Evolutionary conservation across 164 flowering plant genomes (phyloP), one percentile per base, ranked within the genome.

Genomic region (Kalanchoe fedtschenkoi): DNA sequence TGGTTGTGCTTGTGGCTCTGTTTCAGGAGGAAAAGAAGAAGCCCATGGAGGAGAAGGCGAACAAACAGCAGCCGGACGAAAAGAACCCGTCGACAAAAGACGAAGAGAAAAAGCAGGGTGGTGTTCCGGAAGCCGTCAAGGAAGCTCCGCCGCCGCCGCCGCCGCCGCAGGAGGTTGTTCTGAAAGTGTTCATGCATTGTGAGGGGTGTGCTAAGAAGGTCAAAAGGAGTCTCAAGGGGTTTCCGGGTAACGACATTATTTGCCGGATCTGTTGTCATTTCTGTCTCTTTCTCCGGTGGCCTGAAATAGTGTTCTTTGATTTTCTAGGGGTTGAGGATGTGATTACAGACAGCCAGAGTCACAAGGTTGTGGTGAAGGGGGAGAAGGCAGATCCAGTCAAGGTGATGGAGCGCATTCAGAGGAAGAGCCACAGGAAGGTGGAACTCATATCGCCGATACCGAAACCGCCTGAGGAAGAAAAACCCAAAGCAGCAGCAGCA

Each of bases 301-400:
- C 22, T 35, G 13, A 32, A 16, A 15, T n/a, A n/a, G n/a, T n/a
- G n/a, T n/a, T n/a, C n/a, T n/a, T n/a, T n/a, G n/a, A n/a, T n/a
- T n/a, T n/a, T n/a, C n/a, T 6, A 58, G 61, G 61, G 19, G 61
- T 58, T 2, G 61, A 58, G 61, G 42, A 58, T 37, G 41, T 58
- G 41, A 34, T 58, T 7, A 58, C 61, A 0, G 61, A 58, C 38
- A 33, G 61, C 28, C 33, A 58, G 61, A 34, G 13, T 6, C 61
- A 58, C n/a, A 34, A 19, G 42, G 61, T 58, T 34, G 61, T 58
- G 24, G 61, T 58, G 79, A 79, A 72, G 22, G 76, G 70, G 53
- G 64, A 72, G 68, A 65, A 77, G 33, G 15, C 62, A 2, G 73
- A 64, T 53, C 75, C 61, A 29, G 43, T 62, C 63, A 57, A 63